Base-by-base conservation (phyloP, 2,329 filamentous ascomycete species). In the Arthrobotrys iridis region DNA sequence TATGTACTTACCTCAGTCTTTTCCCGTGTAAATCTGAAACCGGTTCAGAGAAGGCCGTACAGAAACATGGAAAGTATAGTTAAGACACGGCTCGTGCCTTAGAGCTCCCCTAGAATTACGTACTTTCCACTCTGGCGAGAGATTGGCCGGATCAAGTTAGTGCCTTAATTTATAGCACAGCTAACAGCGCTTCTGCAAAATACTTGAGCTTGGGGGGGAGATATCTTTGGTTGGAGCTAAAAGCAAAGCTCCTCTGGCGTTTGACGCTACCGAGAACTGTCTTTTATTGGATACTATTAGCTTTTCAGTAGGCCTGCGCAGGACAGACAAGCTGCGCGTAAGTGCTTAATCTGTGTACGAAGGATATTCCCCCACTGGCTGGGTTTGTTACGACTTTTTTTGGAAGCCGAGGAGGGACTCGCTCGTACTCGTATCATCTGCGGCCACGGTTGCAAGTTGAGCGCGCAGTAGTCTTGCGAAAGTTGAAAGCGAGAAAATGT, bases 141-240 rank as follows among this genome's bases (percentile, higher is more conserved):
- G 50, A 55, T 62, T 63, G 70, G 48, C 70, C 70, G 70, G 70
- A 74, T 74, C 30, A 28, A 66, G 68, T 33, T 67, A 65, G 55
- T 45, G 22, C 18, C 50, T 30, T 13, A 24, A 24, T 52, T 65
- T 73, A 37, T 55, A 28, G 22, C 22, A 40, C 30, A 59, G 60
- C 41, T 60, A 66, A 37, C 52, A 52, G 68, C 60, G 52, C 65
- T 73, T 73, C 60, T 40, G 41, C 43, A 43, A 30, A 64, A 59
- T 60, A 35, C 24, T 33, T 26, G 33, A 37, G 24, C 22, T 43
- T 22, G 22, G 37, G 50, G 45, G 22, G 15, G 37, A 28, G 22
- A 60, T 26, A 37, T 40, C 52, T 20, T 55, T 50, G 48, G 48
- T 20, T 35, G 35, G 59, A 35, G 30, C 18, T 35, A 40, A 73